A percentile compares a stretch with the other conserved stretches of the same genome.
These are phyloP conservation scores for Camellia lanceoleosa DNA, from an alignment of 148 eudicot species.

Conservation along the genomic window DNA sequence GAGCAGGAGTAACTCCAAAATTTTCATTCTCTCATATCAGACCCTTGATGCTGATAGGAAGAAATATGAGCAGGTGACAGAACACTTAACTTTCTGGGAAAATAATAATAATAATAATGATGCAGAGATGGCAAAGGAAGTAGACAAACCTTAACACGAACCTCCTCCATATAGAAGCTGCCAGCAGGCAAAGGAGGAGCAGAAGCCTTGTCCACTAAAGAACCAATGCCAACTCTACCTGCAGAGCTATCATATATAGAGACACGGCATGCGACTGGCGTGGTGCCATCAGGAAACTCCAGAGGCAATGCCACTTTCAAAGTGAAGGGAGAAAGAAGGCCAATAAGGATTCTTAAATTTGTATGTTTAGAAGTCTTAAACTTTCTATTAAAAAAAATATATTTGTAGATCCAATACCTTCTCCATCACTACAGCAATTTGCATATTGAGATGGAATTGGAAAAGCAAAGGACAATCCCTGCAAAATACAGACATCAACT, in stretches of 20 bases:
- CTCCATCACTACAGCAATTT: constrained; percentile 66
- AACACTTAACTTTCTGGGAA: neutral
- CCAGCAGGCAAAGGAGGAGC: constrained; percentile 79
- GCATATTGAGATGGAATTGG: constrained; percentile 88
- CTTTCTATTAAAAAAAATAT: neutral
- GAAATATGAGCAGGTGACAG: neutral
- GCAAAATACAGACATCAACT: constrained; percentile 26
- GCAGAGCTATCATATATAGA: constrained; percentile 81
- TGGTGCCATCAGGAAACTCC: constrained; percentile 98
- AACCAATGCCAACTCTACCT: constrained; percentile 88
- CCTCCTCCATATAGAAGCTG: constrained; percentile 93
- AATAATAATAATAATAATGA: neutral
- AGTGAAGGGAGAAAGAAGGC: constrained; percentile 4
- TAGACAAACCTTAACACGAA: constrained; percentile 78
- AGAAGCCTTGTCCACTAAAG: constrained; percentile 72
- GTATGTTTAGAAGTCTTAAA: no score
- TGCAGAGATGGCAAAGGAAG: constrained; percentile 9
- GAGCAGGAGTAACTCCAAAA: neutral
- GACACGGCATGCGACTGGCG: constrained; percentile 92
- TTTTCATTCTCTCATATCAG: neutral
- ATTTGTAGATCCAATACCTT: constrained; percentile 45
- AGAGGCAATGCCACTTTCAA: constrained; percentile 70
- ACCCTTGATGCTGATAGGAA: neutral
- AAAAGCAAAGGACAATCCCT: constrained; percentile 94
- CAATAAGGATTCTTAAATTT: neutral